A percentile compares a stretch with the other conserved stretches of the same genome.
These are phyloP conservation scores for Zarea fungicola DNA, from an alignment of 2,329 filamentous ascomycete species.

Conservation along the genomic window DNA sequence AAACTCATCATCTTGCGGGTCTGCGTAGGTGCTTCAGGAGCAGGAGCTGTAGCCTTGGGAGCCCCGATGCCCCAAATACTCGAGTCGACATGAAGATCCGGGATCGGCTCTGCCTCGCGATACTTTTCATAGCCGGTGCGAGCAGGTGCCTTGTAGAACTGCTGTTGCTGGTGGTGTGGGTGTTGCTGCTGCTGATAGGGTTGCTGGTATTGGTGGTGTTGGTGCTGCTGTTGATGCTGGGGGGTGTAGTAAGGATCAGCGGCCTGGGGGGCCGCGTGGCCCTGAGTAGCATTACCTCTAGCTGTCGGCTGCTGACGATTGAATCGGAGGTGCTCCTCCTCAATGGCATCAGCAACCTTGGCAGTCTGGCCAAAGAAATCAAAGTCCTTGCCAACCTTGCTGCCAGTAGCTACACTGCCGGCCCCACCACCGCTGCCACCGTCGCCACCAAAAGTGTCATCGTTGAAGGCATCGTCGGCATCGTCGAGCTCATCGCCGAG, in stretches of 20 bases:
- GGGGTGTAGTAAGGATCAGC: constrained; percentile 31
- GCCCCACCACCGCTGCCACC: constrained; percentile 36
- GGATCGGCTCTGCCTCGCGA: constrained; percentile 74
- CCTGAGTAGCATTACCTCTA: constrained; percentile 27
- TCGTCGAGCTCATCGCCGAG: constrained; percentile 88
- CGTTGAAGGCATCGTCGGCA: constrained; percentile 89
- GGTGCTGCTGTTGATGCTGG: constrained; percentile 30
- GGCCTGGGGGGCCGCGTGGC: constrained; percentile 31
- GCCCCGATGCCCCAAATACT: constrained; percentile 83
- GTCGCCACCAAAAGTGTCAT: constrained; percentile 75
- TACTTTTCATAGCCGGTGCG: constrained; percentile 91
- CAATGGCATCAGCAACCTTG: constrained; percentile 76
- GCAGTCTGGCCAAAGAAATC: constrained; percentile 95
- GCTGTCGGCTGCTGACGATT: constrained; percentile 64
- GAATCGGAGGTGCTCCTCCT: constrained; percentile 85
- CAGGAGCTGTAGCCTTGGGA: constrained; percentile 34
- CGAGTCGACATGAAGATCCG: constrained; percentile 86
- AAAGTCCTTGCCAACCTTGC: constrained; percentile 80
- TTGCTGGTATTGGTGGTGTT: constrained; percentile 33
- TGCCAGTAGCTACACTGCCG: constrained; percentile 34
- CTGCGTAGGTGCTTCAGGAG: constrained; percentile 21
- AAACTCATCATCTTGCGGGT: constrained; percentile 84
- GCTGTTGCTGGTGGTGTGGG: constrained; percentile 17
- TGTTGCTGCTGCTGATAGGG: constrained; percentile 27
- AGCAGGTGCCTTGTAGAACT: constrained; percentile 48